Percentiles rank a stretch among this genome's conserved stretches.
phyloP scores from a whole-genome alignment of 345 rosid species.

The Ceriops decandra region DNA sequence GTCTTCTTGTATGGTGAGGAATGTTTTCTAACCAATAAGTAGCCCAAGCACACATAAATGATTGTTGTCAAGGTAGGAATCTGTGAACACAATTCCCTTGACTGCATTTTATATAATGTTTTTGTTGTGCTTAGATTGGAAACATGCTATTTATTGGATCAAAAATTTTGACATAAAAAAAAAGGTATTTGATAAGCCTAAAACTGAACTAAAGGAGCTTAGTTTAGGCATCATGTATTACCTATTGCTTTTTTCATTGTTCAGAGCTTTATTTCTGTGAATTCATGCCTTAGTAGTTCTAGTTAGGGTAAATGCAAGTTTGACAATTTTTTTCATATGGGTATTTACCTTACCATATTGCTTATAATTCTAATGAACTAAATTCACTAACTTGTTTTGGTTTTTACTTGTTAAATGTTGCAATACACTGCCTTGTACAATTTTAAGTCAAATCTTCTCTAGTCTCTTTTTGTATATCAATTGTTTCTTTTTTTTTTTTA shows the following conservation, averaged over 20 bases:
- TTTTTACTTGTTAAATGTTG: background rate
- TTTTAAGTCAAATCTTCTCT: constrained; percentile 1
- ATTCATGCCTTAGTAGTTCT: background rate
- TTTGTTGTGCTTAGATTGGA: too few species aligned
- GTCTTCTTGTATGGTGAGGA: too few species aligned
- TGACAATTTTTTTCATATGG: background rate
- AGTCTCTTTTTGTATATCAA: constrained; percentile 2
- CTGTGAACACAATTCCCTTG: too few species aligned
- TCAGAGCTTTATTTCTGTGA: background rate
- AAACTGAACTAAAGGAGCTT: too few species aligned
- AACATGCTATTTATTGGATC: too few species aligned
- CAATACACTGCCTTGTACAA: background rate
- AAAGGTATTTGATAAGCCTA: too few species aligned
- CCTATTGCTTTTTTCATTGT: background rate
- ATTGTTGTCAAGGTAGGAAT: too few species aligned
- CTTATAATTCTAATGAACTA: background rate
- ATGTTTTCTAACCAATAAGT: too few species aligned
- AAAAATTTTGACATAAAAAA: too few species aligned
- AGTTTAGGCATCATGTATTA: background rate
- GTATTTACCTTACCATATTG: background rate
- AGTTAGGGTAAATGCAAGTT: background rate
- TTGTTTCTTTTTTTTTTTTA: constrained; percentile 30
- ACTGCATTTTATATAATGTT: too few species aligned
- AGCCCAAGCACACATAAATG: too few species aligned
- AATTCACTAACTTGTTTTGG: constrained; percentile 3